phyloP scores from a whole-genome alignment of 306 rosid species.

The Amphicarpaea edgeworthii region DNA sequence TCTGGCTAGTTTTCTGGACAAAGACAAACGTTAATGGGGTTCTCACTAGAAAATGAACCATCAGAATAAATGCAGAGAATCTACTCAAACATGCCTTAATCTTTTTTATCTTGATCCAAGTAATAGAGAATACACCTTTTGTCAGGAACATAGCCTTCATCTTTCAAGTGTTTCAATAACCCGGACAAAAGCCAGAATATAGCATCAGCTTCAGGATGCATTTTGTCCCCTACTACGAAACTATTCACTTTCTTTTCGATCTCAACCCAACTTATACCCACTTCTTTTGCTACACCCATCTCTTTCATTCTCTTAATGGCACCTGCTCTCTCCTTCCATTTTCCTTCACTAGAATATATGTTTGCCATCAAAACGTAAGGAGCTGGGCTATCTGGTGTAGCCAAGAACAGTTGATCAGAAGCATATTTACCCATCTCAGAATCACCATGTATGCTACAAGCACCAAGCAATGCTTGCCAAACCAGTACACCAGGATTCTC shows the following conservation, averaged over 20 bases:
- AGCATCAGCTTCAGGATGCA: slow-evolving; percentile 71
- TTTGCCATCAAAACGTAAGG: slow-evolving; percentile 84
- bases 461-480: slow-evolving; percentile 97
- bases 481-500: slow-evolving; percentile 65
- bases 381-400: slow-evolving; percentile 67
- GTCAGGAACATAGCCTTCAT: slow-evolving; percentile 85
- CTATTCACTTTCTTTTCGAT: slow-evolving; percentile 71
- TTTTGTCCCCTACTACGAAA: slow-evolving; percentile 79
- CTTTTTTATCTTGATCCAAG: slow-evolving; percentile 57
- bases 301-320: slow-evolving; percentile 83
- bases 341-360: slow-evolving; percentile 83
- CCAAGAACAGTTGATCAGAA: slow-evolving; percentile 65
- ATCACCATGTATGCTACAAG: slow-evolving; percentile 78
- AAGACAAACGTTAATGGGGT: slow-evolving; percentile 23
- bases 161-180: slow-evolving; percentile 64
- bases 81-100: slow-evolving; percentile 6
- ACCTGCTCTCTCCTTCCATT: slow-evolving; percentile 87
- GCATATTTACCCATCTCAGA: slow-evolving; percentile 80
- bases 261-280: slow-evolving; percentile 87
- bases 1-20: not conserved
- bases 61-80: slow-evolving; percentile 13
- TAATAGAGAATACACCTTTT: slow-evolving; percentile 66
- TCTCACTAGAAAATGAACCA: slow-evolving; percentile 11
- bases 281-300: slow-evolving; percentile 74
- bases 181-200: slow-evolving; percentile 64